Evolutionary conservation across 805 yeast genomes (phyloP), one percentile per base, ranked within the genome.

Genomic region (Ogataea pini): DNA sequence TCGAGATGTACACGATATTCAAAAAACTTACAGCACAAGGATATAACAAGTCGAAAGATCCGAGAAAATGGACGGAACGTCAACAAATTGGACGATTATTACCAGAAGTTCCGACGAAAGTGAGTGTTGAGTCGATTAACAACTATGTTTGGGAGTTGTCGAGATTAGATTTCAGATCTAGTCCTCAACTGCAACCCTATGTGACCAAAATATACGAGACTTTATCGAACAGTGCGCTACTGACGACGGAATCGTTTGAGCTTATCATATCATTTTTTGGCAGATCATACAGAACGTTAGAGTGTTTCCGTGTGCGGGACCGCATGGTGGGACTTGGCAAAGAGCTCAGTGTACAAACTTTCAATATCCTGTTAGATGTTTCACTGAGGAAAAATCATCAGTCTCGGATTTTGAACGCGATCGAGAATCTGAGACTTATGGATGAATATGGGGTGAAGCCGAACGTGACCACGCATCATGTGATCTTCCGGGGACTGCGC

Each of bases 401-500:
- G 6, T 17, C 41, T n/a, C 40, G 47, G 33, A n/a, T 38, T 3
- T 22, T 38, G 16, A 48, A 48, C 19, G 49, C 40, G 20, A 31
- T 50, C 27, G 57, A 53, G 25, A 50, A 37, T 19, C 12, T 53
- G 16, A 34, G 36, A 10, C 18, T 50, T 1, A 17, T 50, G 39
- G 33, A 46, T 7, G 24, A 28, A 10, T 42, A 19, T 32, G 39
- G 37, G 13, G 27, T 46, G 31, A 19, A 17, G 14, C 52, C 54
- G 2, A 53, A 53, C 43, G 34, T 27, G 17, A 37, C 51, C 16
- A 50, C 54, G 10, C 44, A 44, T 10, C 46, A 48, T 25, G 37
- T 44, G n/a, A 33, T 56, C 20, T 48, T 45, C 39, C 42, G 47
- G n/a, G 52, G 54, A 7, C 36, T 56, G 2, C 40, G 48, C 9